Percentiles rank a stretch among this genome's conserved stretches.
Evolutionary conservation across 1,139 yeast species (phyloP).

Genomic region (Geotrichum bryndzae): DNA sequence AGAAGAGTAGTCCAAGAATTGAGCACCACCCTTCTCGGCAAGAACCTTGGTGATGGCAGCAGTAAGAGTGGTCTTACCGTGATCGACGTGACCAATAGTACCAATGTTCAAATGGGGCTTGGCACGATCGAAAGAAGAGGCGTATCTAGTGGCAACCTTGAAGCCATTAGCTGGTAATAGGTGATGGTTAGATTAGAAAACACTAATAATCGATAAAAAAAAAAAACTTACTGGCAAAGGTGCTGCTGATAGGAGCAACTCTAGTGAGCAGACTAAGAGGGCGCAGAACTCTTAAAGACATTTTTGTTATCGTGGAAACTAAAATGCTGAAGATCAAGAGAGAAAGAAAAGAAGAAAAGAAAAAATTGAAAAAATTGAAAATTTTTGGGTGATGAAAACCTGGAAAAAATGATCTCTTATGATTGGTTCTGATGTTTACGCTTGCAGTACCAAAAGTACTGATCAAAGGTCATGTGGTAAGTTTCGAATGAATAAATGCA

Average conservation of each 20-base stretch:
- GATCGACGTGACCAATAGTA: slow-evolving; percentile 96
- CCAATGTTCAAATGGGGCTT: slow-evolving; percentile 97
- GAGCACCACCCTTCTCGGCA: slow-evolving; percentile 84
- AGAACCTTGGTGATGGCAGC: slow-evolving; percentile 98
- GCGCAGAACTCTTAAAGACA: slow-evolving; percentile 14
- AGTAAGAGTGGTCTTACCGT: slow-evolving; percentile 96
- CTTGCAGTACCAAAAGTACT: slow-evolving; percentile 2
- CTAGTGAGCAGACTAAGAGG: slow-evolving; percentile 12
- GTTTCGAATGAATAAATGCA: not conserved
- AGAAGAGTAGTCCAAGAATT: slow-evolving; percentile 84
- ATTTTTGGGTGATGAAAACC: not conserved
- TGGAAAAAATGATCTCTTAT: slow-evolving; percentile 1
- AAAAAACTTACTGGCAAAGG: slow-evolving; percentile 11
- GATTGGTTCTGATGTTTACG: slow-evolving; percentile 10
- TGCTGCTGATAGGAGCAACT: slow-evolving; percentile 5
- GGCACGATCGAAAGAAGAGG: slow-evolving; percentile 29
- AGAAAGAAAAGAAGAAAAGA: not conserved
- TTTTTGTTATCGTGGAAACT: not conserved
- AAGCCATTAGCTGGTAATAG: not conserved
- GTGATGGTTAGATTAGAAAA: not conserved
- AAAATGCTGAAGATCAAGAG: not conserved
- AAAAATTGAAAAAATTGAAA: not conserved
- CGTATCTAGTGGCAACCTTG: slow-evolving; percentile 16
- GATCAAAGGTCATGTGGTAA: not conserved
- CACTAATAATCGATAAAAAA: not conserved